phyloP scores from a whole-genome alignment of 208 protist species.

The Porcisia deanei region DNA sequence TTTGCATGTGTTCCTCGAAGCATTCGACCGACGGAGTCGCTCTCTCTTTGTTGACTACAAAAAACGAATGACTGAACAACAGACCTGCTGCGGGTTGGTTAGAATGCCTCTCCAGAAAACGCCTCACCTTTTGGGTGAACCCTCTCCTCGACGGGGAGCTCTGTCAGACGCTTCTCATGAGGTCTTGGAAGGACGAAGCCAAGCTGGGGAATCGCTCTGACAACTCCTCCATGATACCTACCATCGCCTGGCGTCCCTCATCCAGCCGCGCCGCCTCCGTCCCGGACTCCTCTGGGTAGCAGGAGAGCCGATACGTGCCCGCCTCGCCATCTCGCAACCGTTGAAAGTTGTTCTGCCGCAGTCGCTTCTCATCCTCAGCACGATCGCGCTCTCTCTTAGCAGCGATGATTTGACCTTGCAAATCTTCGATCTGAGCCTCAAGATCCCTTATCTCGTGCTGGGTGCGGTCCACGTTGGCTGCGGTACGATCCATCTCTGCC shows the following conservation, averaged over 20 bases:
- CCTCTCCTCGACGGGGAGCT: not conserved
- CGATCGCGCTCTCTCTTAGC: constrained; percentile 66
- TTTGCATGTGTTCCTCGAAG: not conserved
- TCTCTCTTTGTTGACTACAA: not conserved
- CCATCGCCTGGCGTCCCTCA: constrained; percentile 56
- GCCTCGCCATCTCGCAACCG: constrained; percentile 83
- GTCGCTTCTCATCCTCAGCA: constrained; percentile 73
- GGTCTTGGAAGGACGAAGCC: constrained; percentile 57
- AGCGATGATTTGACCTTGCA: constrained; percentile 57
- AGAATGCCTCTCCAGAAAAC: not conserved
- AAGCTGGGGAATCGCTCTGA: constrained; percentile 74
- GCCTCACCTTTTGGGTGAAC: not conserved
- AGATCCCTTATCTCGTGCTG: constrained; percentile 71
- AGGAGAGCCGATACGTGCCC: constrained; percentile 78
- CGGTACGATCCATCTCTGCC: constrained; percentile 75
- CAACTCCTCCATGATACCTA: constrained; percentile 77
- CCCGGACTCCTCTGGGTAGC: constrained; percentile 62
- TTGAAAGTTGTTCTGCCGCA: constrained; percentile 84
- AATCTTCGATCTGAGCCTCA: constrained; percentile 71
- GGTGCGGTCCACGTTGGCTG: constrained; percentile 70
- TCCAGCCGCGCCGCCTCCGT: constrained; percentile 58
- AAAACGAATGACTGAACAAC: not conserved
- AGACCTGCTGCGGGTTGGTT: not conserved
- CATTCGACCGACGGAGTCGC: not conserved
- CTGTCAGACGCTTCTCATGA: constrained; percentile 53